These are phyloP conservation scores for Ganoderma lingzhi DNA, from an alignment of 1,284 basidiomycete genomes.

Conservation along the genomic window DNA sequence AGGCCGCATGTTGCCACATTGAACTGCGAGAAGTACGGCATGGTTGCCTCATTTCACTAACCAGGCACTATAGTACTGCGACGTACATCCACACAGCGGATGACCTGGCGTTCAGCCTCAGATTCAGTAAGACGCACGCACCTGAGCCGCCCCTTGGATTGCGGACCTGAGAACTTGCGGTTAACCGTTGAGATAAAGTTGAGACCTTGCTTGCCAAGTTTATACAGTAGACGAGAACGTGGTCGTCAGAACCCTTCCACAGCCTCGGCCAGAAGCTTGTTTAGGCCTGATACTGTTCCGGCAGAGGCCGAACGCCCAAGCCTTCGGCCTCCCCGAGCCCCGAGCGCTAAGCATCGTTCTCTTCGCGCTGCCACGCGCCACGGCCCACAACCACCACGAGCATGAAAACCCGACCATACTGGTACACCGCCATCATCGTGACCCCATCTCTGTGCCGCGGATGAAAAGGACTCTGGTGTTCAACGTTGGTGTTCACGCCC, in stretches of 20 bases:
- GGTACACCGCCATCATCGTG: neutral
- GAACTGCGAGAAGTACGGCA: neutral
- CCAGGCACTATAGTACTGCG: neutral
- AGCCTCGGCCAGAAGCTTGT: neutral
- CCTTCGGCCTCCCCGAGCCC: neutral
- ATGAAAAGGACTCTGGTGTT: neutral
- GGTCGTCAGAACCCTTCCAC: neutral
- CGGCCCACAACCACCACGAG: too few species aligned
- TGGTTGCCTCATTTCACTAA: neutral
- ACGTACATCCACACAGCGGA: too few species aligned
- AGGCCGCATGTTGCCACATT: neutral
- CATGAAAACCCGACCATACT: neutral
- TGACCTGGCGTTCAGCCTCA: too few species aligned
- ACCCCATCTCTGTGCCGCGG: neutral
- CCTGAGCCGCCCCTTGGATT: neutral
- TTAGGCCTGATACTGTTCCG: neutral
- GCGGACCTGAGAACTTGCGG: neutral
- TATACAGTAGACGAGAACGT: neutral
- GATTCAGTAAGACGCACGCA: neutral
- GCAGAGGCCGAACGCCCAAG: neutral
- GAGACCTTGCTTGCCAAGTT: neutral
- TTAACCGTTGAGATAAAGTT: neutral
- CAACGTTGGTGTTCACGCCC: neutral
- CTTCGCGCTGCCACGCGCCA: neutral
- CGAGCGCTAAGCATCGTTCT: neutral